Evolutionary conservation across 805 yeast species (phyloP), one percentile per base, ranked within the genome.

Genomic region (Phaffomyces opuntiae): DNA sequence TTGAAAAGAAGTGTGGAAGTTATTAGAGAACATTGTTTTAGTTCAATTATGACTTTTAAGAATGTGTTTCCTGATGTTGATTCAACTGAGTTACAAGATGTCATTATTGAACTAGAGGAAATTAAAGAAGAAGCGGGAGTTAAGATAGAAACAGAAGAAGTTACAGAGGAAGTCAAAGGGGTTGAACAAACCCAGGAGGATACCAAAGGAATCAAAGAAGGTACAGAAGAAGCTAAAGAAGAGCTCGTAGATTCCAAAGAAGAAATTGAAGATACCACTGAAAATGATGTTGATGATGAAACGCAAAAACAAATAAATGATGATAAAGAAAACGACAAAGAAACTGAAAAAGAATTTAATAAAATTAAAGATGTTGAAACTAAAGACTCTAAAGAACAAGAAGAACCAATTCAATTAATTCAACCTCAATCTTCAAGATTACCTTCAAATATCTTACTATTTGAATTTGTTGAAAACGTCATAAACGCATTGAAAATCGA

Each of bases 1-100:
- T 66, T 90, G 46, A 89, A 88, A 54, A 70, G 95, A 52, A 83
- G 78, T 53, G 74, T 91, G 35, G 98, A 93, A 61, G 78, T 87
- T 5, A 78, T 87, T 47, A 74, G 99, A 60, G 97, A 90, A 60
- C 84, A 78, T 54, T 78, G 87, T 16, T 85, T 83, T 62, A 83
- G 82, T 26, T 80, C 93, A 0, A 69, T 87, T 3, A 75, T 84
- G 46, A 77, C 82, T 2, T 83, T 74, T 60, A 74, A 73, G 48
- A 77, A 87, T 6, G 75, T 85, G 1, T 85, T 87, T 58, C 72
- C 75, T 5, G 65, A 59, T 36, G 64, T 61, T 9, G 55, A 57
- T n/a, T 61, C 51, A 11, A 40, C 40, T 9, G 57, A 54, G 31
- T n/a, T 57, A 14, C 55, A 53, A 29, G 40, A 44, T 4, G 57